Evolutionary conservation across 306 rosid species (phyloP).

Genomic region (Carpinus fangiana): DNA sequence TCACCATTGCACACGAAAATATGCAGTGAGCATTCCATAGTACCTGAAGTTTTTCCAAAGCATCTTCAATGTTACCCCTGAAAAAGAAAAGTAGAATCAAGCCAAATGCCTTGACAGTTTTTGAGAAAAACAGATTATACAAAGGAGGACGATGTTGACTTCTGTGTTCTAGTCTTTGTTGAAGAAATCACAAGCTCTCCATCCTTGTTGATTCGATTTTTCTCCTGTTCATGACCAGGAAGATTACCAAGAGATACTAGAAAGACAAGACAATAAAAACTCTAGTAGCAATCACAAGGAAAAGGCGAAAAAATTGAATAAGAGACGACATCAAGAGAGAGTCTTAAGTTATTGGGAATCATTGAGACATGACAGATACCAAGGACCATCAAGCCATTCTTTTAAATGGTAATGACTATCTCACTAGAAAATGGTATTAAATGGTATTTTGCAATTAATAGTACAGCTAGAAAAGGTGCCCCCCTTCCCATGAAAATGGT

Average conservation of each 20-base stretch:
- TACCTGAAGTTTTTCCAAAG: constrained; percentile 66
- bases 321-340: neutral
- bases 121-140: constrained; percentile 19
- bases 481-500: neutral
- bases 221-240: constrained; percentile 62
- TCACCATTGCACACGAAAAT: neutral
- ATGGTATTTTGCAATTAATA: neutral
- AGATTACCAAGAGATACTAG: constrained; percentile 15
- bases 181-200: constrained; percentile 97
- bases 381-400: neutral
- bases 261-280: constrained; percentile 22
- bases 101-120: constrained; percentile 26
- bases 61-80: constrained; percentile 73
- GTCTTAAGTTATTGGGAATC: neutral
- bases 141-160: constrained; percentile 48
- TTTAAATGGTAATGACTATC: neutral
- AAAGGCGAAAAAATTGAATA: constrained; percentile 8
- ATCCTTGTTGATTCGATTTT: constrained; percentile 88
- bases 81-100: constrained; percentile 27
- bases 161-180: constrained; percentile 89
- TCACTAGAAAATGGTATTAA: neutral
- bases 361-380: neutral
- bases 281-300: constrained; percentile 5
- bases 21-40: neutral
- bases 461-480: no score